Base-by-base conservation (phyloP, 768 basidiomycete genomes). In the Russula sp. region DNA sequence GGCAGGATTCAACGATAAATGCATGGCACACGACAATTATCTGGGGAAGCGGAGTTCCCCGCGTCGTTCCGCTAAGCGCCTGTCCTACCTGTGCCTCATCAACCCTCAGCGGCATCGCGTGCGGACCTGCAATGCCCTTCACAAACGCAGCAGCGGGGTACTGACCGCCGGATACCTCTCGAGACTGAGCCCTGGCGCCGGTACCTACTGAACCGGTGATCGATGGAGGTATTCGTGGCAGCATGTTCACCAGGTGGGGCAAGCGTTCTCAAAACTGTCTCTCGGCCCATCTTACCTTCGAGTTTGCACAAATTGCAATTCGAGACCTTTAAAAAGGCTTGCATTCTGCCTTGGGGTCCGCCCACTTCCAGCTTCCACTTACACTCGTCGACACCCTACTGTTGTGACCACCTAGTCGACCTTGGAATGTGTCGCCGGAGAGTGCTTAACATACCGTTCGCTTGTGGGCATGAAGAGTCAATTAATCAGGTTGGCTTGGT, bases 261-360 rank as follows among this genome's bases (percentile, higher is more conserved):
- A 34, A 35, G 40, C 51, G 22, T 37, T 54, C 56, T 64, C 39
- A 48, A 40, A 35, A 55, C 6, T 37, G 56, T 45, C 31, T 48
- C 27, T 34, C 48, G 20, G 48, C 50, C 32, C 20, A 32, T 49
- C 37, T 49, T 55, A 49, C 54, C 39, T 35, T 49, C 39, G 37
- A 48, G 57, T 45, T 49, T 35, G 53, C 63, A 64, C 53, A 64
- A 64, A 64, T 64, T 64, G 53, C 58, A 64, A 64, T 64, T 60
- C 40, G 35, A 55, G 42, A 45, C 27, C 49, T 56, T 60, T 60
- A 64, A 60, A 64, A 64, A 34, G 56, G 47, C 54, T 31, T 48
- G 54, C 53, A 18, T 51, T 13, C 2, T 18, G 58, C 39, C 40
- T 44, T 34, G n/a, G 6, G 9, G 32, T 60, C 27, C 22, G 2